Evolutionary conservation across 2,329 filamentous ascomycete species (phyloP), one percentile per base, ranked within the genome.

Genomic region (Beauveria sp.): DNA sequence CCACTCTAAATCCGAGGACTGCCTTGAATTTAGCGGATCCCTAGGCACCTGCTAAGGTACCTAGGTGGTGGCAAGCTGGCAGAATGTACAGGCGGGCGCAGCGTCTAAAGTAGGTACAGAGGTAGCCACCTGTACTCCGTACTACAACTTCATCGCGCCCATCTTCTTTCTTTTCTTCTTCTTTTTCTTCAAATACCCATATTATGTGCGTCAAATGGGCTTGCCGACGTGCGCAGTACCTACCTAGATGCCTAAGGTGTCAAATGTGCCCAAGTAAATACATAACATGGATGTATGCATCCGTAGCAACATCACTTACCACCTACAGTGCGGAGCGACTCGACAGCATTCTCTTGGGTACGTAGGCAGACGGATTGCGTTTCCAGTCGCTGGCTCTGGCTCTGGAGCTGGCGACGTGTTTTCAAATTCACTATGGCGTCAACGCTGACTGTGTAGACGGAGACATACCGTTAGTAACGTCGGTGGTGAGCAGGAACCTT

Each of bases 1-100:
- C 12, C 34, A 37, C 34, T 37, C 12, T 37, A 37, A 14, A 37
- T 37, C 30, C 30, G 30, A 34, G 12, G 30, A 34, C 3, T 43
- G 55, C 37, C 55, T 47, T 58, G 47, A n/a, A 58, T 57, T 50
- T 58, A 58, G 46, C 55, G 44, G 46, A 37, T 24, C 47, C n/a
- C 20, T 16, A 50, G 12, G 12, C 14, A 37, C 4, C 9, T 30
- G 22, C 22, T 24, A 24, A 24, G 22, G 22, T 24, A 24, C 10
- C 9, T 18, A 34, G 28, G 9, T 48, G 6, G 40, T 22, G 53
- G 40, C 18, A 14, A 26, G 14, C 16, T 20, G 16, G 20, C 20
- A 24, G 37, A 44, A 22, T 28, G 28, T 55, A 46, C 53, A 46
- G n/a, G 22, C 22, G 18, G 53, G 40, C 26, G 24, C 47, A 30